phyloP scores from a whole-genome alignment of 306 rosid genomes.

The Corylus americana region DNA sequence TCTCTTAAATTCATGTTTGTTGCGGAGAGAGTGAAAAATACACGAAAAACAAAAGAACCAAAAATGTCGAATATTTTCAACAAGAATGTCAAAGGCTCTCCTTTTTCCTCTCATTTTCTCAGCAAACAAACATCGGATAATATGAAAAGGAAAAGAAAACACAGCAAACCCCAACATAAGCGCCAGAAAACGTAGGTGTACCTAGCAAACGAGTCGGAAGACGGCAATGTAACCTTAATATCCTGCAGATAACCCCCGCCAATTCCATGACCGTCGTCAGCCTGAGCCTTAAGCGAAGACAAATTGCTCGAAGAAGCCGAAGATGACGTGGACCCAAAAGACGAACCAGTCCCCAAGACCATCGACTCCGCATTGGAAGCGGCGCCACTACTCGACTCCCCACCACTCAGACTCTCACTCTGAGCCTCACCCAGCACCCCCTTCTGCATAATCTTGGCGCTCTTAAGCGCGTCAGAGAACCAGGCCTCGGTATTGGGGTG shows the following conservation, averaged over 20 bases:
- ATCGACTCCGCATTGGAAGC: slow-evolving; percentile 41
- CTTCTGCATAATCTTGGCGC: slow-evolving; percentile 48
- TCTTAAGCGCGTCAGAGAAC: slow-evolving; percentile 58
- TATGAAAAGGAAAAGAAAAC: not conserved
- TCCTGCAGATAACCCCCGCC: slow-evolving; percentile 25
- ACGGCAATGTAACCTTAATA: slow-evolving; percentile 11
- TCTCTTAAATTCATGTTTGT: not conserved
- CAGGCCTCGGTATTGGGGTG: slow-evolving; percentile 65
- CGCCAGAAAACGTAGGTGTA: not conserved
- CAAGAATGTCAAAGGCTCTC: slow-evolving; percentile 1
- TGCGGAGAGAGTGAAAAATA: not conserved
- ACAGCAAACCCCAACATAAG: not conserved
- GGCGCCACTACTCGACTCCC: slow-evolving; percentile 13
- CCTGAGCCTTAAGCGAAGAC: slow-evolving; percentile 30
- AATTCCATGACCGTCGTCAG: slow-evolving; percentile 22
- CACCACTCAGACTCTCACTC: slow-evolving; percentile 2
- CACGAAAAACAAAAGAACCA: not conserved
- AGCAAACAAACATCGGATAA: not conserved
- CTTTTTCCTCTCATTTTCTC: not conserved
- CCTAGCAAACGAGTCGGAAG: slow-evolving; percentile 37
- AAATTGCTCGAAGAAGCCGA: slow-evolving; percentile 50
- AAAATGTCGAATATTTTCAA: not conserved
- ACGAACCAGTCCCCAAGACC: slow-evolving; percentile 53
- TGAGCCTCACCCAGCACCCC: slow-evolving; percentile 16
- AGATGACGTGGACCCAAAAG: slow-evolving; percentile 60